Evolutionary conservation across 1,284 basidiomycete species (phyloP), one percentile per base, ranked within the genome.

Genomic region (Gymnopus androsaceus): DNA sequence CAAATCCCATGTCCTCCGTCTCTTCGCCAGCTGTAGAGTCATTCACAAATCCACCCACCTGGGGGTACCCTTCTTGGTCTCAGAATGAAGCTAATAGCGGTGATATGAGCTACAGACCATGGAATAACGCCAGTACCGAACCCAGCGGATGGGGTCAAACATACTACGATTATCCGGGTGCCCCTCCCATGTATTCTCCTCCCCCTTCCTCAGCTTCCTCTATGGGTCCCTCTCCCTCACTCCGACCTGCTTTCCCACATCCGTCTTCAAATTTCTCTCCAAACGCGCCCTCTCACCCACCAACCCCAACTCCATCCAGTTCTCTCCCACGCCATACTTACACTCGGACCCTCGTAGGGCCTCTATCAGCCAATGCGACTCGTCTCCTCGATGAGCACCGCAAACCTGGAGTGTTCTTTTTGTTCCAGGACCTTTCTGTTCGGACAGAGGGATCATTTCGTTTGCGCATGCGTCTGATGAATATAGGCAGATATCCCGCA

Each of bases 311-410:
- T 34, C 42, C 51, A 14, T 25, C 30, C 8, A 36, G 37, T 38
- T 33, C 47, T 56, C 72, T 81, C 54, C 78, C 84, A 21, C 77
- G 85, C 19, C 83, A 85, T 65, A 81, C 84, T 4, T 94, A 92
- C 69, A 91, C 89, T 4, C 84, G 92, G 48, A 95, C 94, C 1
- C 82, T 96, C 4, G 92, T 96, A 56, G 94, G 94, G 7, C 90
- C 92, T 1, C 78, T 95, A 17, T 89, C 88, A 23, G 85, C 92
- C 14, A 91, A 91, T 66, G 93, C 92, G 25, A 89, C 88, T 67
- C 84, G 88, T 44, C 77, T 95, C 56, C 73, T 86, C 55, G 93
- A 94, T 66, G 90, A 92, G 66, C 83, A 94, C 69, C 87, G 89
- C 56, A 85, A 86, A 60, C 79, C 84, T 34, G 94, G 94, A 3